Evolutionary conservation across 768 basidiomycete species (phyloP).

Genomic region (Trametes coccinea): DNA sequence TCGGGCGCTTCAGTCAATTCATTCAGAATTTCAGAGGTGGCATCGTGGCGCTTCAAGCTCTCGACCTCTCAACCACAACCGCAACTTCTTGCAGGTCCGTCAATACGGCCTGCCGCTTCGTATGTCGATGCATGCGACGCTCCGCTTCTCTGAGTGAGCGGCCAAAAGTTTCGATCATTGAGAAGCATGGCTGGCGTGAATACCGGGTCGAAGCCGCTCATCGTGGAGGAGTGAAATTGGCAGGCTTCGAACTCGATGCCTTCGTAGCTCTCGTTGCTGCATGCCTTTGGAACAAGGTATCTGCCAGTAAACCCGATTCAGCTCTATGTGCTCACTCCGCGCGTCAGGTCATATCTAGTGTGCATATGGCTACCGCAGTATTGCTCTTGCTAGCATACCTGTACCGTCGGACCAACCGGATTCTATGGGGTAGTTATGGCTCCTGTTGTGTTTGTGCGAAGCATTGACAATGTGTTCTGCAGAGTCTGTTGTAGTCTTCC

Average conservation of each 20-base stretch:
- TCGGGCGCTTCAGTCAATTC: no score
- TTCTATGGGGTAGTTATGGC: slow-evolving; percentile 46
- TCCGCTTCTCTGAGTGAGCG: slow-evolving; percentile 40
- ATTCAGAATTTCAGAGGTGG: no score
- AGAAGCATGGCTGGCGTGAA: slow-evolving; percentile 52
- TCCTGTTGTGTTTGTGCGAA: background rate
- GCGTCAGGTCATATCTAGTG: background rate
- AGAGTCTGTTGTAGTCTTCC: slow-evolving; percentile 74
- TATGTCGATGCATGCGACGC: slow-evolving; percentile 35
- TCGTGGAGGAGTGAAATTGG: background rate
- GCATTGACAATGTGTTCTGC: background rate
- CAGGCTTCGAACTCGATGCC: background rate
- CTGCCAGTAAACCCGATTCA: no score
- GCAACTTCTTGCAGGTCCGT: background rate
- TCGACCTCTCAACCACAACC: no score
- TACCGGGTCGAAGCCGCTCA: slow-evolving; percentile 56
- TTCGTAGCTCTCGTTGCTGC: background rate
- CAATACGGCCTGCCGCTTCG: background rate
- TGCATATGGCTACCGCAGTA: background rate
- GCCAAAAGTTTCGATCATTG: slow-evolving; percentile 54
- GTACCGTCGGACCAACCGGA: slow-evolving; percentile 42
- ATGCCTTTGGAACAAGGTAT: slow-evolving; percentile 4
- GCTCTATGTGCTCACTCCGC: no score
- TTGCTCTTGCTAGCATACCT: slow-evolving; percentile 29
- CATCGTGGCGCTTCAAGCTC: no score